Evolutionary conservation across 2,329 filamentous ascomycete species (phyloP), one percentile per base, ranked within the genome.

Genomic region (Thyridium curvatum): DNA sequence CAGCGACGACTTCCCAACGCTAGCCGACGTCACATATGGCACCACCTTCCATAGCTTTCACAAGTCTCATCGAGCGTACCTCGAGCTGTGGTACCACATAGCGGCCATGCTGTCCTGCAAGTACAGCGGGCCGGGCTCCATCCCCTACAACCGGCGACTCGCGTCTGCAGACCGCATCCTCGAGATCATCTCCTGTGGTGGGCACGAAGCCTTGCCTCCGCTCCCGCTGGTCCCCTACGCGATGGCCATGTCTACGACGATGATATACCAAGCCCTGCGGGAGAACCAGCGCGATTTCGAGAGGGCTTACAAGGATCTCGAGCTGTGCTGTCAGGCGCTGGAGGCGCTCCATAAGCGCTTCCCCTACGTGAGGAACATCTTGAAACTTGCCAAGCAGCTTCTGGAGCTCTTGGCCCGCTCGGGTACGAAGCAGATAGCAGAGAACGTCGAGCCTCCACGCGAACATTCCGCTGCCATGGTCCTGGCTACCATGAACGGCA

Each of bases 11-110:
- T 50, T 50, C 16, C 48, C 47, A 7, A 28, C 42, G 2, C 31
- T 50, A 10, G 16, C 10, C 1, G 41, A 40, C 8, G 28, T 47
- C 4, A 44, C 38, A 1, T 18, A 16, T 1, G 39, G 13, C 4
- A 38, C 37, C 3, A 15, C 17, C 7, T 39, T 45, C 13, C 21
- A 39, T 8, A 17, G 14, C 1, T 50, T 50, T 28, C 40, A 41
- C 32, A 39, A 36, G 17, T 35, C 44, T 17, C 46, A 50, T 30
- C 37, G 39, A 39, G 39, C 30, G 2, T 50, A 50, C 17, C 33
- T 50, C 7, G 44, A 50, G 16, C 37, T 47, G 13, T 50, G 47
- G 47, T 50, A 48, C 30, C 47, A 50, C 12, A 33, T 48, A 7
- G 39, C 47, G 7, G 47, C 47, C 18, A 48, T 50, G 47, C 41